These are phyloP conservation scores for Penicillium steckii DNA, from an alignment of 495 filamentous ascomycete genomes.

Conservation along the genomic window DNA sequence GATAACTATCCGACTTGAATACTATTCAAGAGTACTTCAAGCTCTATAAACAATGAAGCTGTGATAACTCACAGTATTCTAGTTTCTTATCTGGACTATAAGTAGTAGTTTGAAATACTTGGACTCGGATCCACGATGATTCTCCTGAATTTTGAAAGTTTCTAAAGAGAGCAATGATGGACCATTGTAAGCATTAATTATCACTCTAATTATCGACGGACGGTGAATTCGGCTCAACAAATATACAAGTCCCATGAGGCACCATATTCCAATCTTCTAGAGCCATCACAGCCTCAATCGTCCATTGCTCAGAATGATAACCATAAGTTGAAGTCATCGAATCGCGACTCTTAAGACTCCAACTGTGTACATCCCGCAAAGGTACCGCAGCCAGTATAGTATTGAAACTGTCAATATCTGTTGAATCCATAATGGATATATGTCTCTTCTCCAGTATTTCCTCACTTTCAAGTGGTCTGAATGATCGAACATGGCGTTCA, in stretches of 20 bases:
- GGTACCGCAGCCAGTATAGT: background rate
- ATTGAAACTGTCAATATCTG: background rate
- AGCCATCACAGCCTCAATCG: background rate
- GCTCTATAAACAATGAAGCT: no score
- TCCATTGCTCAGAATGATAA: background rate
- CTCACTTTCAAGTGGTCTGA: background rate
- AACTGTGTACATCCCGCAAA: background rate
- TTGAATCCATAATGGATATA: background rate
- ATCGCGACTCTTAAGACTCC: background rate
- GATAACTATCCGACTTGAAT: no score
- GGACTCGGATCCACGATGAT: no score
- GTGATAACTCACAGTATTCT: no score
- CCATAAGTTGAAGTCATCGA: background rate
- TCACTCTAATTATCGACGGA: background rate
- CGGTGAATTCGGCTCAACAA: background rate
- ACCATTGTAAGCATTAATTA: no score
- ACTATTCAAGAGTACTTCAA: background rate
- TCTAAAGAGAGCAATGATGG: no score
- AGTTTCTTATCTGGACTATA: no score
- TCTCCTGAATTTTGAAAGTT: no score
- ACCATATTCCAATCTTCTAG: background rate
- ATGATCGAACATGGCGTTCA: background rate
- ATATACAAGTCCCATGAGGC: background rate
- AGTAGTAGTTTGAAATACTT: background rate
- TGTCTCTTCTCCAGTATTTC: background rate